Evolutionary conservation across 192 early-diverging fungal genomes (phyloP).

Genomic region (Umbelopsis ramanniana): DNA sequence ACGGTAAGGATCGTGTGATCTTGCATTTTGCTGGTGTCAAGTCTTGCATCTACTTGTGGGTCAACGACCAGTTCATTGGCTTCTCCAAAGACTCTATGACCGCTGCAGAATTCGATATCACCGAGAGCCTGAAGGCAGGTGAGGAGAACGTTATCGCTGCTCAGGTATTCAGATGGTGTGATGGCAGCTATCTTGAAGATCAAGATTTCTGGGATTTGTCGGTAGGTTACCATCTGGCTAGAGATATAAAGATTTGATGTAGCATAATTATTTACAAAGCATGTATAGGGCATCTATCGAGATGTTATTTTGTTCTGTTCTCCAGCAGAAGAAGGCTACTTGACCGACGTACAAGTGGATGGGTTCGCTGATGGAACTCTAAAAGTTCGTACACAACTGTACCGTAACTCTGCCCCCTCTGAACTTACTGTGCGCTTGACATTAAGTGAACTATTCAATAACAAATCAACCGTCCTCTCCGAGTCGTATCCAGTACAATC

Average conservation of each 20-base stretch:
- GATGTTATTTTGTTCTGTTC: constrained; percentile 17
- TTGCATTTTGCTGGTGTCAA: constrained; percentile 23
- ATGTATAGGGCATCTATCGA: constrained; percentile 16
- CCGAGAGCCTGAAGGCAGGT: not conserved
- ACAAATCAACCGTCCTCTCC: not conserved
- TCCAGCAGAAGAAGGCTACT: not conserved
- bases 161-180: constrained; percentile 22
- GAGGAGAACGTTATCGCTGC: constrained; percentile 16
- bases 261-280: not conserved
- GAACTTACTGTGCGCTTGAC: not conserved
- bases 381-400: not conserved
- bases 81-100: constrained; percentile 29
- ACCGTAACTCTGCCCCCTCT: not conserved
- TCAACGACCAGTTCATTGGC: constrained; percentile 21
- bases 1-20: constrained; percentile 10
- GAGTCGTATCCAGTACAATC: not conserved
- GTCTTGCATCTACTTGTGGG: constrained; percentile 24
- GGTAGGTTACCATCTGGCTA: not conserved
- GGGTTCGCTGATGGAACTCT: constrained; percentile 6
- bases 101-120: constrained; percentile 24
- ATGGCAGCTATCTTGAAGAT: constrained; percentile 25
- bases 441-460: not conserved
- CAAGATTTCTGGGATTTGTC: constrained; percentile 28
- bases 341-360: constrained; percentile 12
- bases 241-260: not conserved